phyloP scores from a whole-genome alignment of 2,329 filamentous ascomycete species.

The Aspergillus versicolor region DNA sequence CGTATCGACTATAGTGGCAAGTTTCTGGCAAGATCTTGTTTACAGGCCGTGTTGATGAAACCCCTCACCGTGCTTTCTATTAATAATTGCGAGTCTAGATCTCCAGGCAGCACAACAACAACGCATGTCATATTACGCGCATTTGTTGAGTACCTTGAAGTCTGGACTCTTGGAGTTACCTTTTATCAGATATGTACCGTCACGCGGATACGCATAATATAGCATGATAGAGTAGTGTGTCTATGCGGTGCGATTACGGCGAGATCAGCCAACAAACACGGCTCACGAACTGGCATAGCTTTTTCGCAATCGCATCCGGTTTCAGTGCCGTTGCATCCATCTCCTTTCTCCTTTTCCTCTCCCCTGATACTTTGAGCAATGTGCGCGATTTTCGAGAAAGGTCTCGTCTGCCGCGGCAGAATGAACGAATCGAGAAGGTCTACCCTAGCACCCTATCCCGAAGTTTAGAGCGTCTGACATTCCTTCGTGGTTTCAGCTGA shows the following conservation, averaged over 20 bases:
- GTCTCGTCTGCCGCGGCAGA: not conserved
- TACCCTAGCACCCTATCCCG: not conserved
- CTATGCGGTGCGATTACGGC: not conserved
- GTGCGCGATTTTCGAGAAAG: not conserved
- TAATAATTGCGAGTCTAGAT: slow-evolving; percentile 1
- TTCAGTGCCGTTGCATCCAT: not conserved
- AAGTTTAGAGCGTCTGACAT: not conserved
- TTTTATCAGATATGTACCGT: not conserved
- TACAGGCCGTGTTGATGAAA: not conserved
- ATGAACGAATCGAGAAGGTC: not conserved
- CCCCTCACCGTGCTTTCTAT: slow-evolving; percentile 1
- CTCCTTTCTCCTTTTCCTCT: not conserved
- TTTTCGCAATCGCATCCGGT: not conserved
- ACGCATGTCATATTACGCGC: not conserved
- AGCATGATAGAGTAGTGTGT: not conserved
- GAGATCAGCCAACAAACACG: not conserved
- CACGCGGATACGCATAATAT: not conserved
- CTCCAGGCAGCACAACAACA: not conserved
- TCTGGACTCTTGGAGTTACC: not conserved
- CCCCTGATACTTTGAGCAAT: not conserved
- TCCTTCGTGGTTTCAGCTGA: not conserved
- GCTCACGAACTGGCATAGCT: not conserved
- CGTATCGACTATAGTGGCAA: not conserved
- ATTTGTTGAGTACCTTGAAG: not conserved
- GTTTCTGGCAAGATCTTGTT: not conserved